These are phyloP conservation scores for Aspergillus clavatus DNA, from an alignment of 2,329 filamentous ascomycete genomes.

Conservation along the genomic window DNA sequence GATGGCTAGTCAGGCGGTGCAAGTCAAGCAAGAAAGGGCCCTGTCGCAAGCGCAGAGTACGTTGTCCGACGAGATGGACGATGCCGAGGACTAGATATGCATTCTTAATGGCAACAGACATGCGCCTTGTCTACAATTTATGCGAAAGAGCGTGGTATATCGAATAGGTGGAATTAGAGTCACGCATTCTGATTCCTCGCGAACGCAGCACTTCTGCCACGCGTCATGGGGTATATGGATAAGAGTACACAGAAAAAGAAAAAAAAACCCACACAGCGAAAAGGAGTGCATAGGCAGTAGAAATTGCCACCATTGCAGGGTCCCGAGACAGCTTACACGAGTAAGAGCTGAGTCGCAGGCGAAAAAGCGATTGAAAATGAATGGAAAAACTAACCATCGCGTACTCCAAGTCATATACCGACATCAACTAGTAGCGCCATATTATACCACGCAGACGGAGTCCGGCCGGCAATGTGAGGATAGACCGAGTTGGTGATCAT, in stretches of 20 bases:
- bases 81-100: not conserved
- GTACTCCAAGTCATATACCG: not conserved
- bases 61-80: not conserved
- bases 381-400: too few relatives aligned
- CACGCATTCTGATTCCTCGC: too few relatives aligned
- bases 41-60: constrained; percentile 4
- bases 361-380: too few relatives aligned
- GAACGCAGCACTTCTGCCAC: not conserved
- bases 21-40: constrained; percentile 17
- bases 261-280: not conserved
- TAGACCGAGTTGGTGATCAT: not conserved
- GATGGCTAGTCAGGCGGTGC: constrained; percentile 4
- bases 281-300: not conserved
- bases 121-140: not conserved
- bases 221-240: constrained; percentile 1
- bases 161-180: too few relatives aligned
- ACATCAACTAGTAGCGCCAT: not conserved
- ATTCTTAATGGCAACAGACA: too few relatives aligned
- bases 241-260: not conserved
- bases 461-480: not conserved
- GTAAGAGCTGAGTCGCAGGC: not conserved
- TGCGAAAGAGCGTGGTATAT: too few relatives aligned
- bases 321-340: not conserved
- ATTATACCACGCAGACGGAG: not conserved
- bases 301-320: not conserved